phyloP scores from a whole-genome alignment of 768 basidiomycete species.

The Strobilomyces dryophilus region DNA sequence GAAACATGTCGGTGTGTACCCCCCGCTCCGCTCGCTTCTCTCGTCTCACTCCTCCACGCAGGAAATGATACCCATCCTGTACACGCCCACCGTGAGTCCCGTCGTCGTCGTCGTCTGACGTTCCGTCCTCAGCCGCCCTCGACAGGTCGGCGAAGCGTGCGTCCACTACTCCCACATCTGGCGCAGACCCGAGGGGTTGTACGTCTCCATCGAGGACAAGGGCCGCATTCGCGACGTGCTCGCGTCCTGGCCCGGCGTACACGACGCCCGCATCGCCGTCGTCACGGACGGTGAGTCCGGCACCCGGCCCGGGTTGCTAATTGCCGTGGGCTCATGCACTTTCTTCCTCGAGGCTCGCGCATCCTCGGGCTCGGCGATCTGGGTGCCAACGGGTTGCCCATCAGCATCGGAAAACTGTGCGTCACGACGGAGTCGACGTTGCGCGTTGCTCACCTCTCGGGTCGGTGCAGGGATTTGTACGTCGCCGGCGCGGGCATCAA shows the following conservation, averaged over 20 bases:
- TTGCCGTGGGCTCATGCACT: not conserved
- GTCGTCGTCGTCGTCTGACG: slow-evolving; percentile 9
- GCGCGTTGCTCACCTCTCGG: not conserved
- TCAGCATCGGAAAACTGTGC: slow-evolving; percentile 71
- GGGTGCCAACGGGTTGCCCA: slow-evolving; percentile 41
- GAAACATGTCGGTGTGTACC: slow-evolving; percentile 51
- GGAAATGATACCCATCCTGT: slow-evolving; percentile 65
- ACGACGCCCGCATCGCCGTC: slow-evolving; percentile 59
- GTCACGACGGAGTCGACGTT: slow-evolving; percentile 15
- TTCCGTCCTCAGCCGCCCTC: not conserved
- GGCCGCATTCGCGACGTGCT: slow-evolving; percentile 59
- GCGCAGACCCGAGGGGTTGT: slow-evolving; percentile 57
- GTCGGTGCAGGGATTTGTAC: slow-evolving; percentile 51
- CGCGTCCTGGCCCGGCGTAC: slow-evolving; percentile 43
- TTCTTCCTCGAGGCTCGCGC: slow-evolving; percentile 43
- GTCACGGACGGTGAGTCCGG: slow-evolving; percentile 61
- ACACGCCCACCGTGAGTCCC: slow-evolving; percentile 62
- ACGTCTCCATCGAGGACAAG: slow-evolving; percentile 63
- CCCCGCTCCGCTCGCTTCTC: not conserved
- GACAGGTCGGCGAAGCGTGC: slow-evolving; percentile 64
- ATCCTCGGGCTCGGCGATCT: slow-evolving; percentile 65
- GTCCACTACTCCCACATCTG: slow-evolving; percentile 67
- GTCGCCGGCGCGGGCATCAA: slow-evolving; percentile 67
- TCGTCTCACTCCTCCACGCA: slow-evolving; percentile 10
- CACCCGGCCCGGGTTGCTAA: not conserved